Conservation (phyloP, 208 protist genomes). For the Porcisia hertigi region DNA sequence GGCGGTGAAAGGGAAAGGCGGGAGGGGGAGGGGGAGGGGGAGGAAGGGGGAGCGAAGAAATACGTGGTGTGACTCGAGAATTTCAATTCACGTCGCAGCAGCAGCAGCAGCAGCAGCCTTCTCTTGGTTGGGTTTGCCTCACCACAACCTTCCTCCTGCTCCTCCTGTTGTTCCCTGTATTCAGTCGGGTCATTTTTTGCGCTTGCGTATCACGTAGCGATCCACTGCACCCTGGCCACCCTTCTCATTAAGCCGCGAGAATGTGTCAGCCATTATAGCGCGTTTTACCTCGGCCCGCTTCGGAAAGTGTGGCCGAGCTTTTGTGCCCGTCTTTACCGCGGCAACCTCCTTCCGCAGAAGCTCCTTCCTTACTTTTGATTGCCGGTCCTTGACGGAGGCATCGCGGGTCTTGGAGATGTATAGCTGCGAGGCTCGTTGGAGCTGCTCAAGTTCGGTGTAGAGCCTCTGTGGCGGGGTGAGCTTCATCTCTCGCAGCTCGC, state of each 20-base stretch:
- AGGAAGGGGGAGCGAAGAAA: no score
- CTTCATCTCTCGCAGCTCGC: slow-evolving; percentile 61
- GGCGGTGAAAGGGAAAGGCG: no score
- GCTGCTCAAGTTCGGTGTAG: slow-evolving; percentile 55
- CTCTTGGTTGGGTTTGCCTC: no score
- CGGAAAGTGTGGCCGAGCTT: slow-evolving; percentile 78
- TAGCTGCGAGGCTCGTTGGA: slow-evolving; percentile 74
- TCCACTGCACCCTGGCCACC: slow-evolving; percentile 85
- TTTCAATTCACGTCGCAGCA: no score
- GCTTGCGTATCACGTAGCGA: slow-evolving; percentile 70
- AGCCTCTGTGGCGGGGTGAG: slow-evolving; percentile 53
- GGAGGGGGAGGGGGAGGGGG: no score
- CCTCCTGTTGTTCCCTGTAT: background rate
- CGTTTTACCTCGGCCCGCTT: slow-evolving; percentile 78
- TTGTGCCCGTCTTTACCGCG: slow-evolving; percentile 71
- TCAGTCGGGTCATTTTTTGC: slow-evolving; percentile 16
- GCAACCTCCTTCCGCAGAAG: slow-evolving; percentile 73
- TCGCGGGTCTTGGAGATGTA: slow-evolving; percentile 52
- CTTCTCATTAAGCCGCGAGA: slow-evolving; percentile 63
- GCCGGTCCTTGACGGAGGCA: slow-evolving; percentile 38
- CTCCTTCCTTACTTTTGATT: slow-evolving; percentile 44
- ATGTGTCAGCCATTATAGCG: slow-evolving; percentile 70
- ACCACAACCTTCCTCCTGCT: background rate
- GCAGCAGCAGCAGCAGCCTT: no score
- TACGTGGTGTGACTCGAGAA: no score